Percentiles rank a stretch among this genome's conserved stretches.
phyloP scores from a whole-genome alignment of 345 rosid species.

The Gossypium mustelinum region DNA sequence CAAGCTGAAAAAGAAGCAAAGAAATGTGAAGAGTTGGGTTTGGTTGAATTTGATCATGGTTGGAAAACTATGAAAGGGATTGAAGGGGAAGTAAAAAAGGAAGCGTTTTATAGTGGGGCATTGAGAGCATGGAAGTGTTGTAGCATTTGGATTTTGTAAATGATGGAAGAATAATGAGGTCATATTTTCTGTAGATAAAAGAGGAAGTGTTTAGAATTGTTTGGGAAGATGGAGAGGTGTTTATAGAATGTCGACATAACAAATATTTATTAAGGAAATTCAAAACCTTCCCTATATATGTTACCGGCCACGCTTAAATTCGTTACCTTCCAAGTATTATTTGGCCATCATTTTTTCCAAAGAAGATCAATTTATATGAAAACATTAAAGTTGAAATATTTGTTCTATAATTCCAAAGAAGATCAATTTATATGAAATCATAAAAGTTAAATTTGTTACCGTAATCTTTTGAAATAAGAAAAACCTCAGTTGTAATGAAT shows the following conservation, averaged over 20 bases:
- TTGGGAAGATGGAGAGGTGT: neutral
- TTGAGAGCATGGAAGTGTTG: too few relatives aligned
- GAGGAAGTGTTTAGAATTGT: neutral
- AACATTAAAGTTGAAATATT: too few relatives aligned
- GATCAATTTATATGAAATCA: too few relatives aligned
- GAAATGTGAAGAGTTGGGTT: neutral
- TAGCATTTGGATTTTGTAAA: neutral
- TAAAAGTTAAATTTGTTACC: too few relatives aligned
- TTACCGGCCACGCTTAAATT: neutral
- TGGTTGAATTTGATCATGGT: neutral
- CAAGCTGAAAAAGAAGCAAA: neutral
- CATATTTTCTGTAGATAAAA: neutral
- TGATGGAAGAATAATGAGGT: neutral
- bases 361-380: too few relatives aligned
- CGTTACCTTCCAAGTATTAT: too few relatives aligned
- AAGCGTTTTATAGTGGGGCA: too few relatives aligned
- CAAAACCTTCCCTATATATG: neutral
- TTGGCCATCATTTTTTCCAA: too few relatives aligned
- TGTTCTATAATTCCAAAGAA: too few relatives aligned
- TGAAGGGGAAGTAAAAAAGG: neutral
- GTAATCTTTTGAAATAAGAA: too few relatives aligned
- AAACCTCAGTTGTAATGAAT: too few relatives aligned
- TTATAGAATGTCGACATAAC: conserved; percentile 2
- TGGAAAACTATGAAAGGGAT: neutral
- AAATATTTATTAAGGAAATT: neutral